phyloP scores from a whole-genome alignment of 2,329 filamentous ascomycete genomes.

The Arthrobotrys megalospora region DNA sequence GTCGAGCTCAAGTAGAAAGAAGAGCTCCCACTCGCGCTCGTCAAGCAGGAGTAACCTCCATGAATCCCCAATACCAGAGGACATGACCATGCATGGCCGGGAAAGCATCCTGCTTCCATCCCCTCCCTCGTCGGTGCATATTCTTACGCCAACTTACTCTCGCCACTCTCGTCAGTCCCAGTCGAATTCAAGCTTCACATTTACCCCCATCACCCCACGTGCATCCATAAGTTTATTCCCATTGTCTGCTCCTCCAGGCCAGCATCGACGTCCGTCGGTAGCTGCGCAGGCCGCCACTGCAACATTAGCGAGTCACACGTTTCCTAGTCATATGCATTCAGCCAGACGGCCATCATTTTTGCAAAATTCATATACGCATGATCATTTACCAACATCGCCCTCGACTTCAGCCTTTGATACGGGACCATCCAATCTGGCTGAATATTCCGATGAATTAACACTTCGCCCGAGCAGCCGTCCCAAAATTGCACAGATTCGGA shows the following conservation, averaged over 20 bases:
- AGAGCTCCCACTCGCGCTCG: conserved; percentile 56
- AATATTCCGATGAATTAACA: conserved; percentile 43
- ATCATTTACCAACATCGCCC: conserved; percentile 33
- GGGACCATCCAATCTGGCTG: conserved; percentile 19
- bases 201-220: conserved; percentile 50
- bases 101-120: conserved; percentile 53
- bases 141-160: conserved; percentile 49
- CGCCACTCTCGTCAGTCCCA: conserved; percentile 55
- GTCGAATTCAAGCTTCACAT: conserved; percentile 59
- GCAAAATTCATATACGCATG: conserved; percentile 45
- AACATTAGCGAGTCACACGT: conserved; percentile 33
- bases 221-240: conserved; percentile 56
- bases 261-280: conserved; percentile 34
- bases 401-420: conserved; percentile 51
- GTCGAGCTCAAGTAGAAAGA: conserved; percentile 43
- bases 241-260: conserved; percentile 49
- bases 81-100: conserved; percentile 48
- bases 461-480: conserved; percentile 31
- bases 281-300: conserved; percentile 35
- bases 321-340: conserved; percentile 33
- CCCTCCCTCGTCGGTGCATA: conserved; percentile 50
- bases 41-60: conserved; percentile 51
- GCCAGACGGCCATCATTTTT: conserved; percentile 52
- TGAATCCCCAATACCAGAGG: conserved; percentile 47
- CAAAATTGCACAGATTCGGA: conserved; percentile 41